These are phyloP conservation scores for Bathelium albidoporum DNA, from an alignment of 495 filamentous ascomycete species.

Conservation along the genomic window DNA sequence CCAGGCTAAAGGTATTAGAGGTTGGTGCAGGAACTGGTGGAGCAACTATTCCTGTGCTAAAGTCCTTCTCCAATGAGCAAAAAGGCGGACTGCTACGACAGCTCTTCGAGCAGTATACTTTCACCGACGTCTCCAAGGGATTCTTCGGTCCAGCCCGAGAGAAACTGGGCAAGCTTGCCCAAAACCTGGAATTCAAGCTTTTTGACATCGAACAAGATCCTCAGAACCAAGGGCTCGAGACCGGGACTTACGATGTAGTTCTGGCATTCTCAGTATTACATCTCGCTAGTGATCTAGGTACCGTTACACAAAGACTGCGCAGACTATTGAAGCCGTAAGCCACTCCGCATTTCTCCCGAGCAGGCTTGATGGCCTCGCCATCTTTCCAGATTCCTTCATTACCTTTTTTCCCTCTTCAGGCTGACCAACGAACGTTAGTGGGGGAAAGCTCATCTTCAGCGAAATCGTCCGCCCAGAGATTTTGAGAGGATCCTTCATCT, in stretches of 20 bases:
- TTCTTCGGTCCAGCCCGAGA: slow-evolving; percentile 14
- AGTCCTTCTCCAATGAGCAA: background rate
- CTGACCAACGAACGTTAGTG: background rate
- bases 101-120: slow-evolving; percentile 13
- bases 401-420: background rate
- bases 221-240: slow-evolving; percentile 12
- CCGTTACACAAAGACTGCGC: slow-evolving; percentile 4
- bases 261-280: slow-evolving; percentile 16
- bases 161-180: slow-evolving; percentile 5
- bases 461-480: background rate
- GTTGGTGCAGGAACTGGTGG: slow-evolving; percentile 21
- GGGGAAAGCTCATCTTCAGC: background rate
- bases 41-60: slow-evolving; percentile 7
- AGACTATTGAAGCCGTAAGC: slow-evolving; percentile 15
- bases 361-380: background rate
- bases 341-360: background rate
- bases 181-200: slow-evolving; percentile 9
- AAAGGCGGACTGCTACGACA: background rate
- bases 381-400: background rate
- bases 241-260: slow-evolving; percentile 14
- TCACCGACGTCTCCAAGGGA: slow-evolving; percentile 10
- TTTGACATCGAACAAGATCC: slow-evolving; percentile 20
- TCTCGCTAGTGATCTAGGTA: slow-evolving; percentile 4
- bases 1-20: slow-evolving; percentile 15
- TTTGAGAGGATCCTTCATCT: background rate